These are phyloP conservation scores for Williopsis jadinii DNA, from an alignment of 1,139 yeast species.

Conservation along the genomic window DNA sequence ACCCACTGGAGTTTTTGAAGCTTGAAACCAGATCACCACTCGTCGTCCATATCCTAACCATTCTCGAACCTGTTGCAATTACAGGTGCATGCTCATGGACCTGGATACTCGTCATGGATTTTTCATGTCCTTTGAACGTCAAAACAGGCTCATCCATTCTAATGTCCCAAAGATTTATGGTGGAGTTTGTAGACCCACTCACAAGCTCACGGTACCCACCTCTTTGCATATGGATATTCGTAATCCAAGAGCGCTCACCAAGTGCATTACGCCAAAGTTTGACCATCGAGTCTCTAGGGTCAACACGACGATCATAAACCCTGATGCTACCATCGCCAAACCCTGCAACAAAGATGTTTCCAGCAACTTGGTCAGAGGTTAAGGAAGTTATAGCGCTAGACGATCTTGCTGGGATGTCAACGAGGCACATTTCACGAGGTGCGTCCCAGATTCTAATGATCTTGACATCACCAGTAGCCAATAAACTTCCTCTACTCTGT, in stretches of 20 bases:
- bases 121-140: constrained; percentile 52
- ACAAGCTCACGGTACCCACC: constrained; percentile 92
- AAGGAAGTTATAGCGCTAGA: constrained; percentile 83
- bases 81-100: constrained; percentile 96
- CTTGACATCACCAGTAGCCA: constrained; percentile 94
- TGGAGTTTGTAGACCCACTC: constrained; percentile 79
- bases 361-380: constrained; percentile 94
- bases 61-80: constrained; percentile 77
- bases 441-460: constrained; percentile 95
- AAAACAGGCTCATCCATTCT: constrained; percentile 66
- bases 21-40: constrained; percentile 65
- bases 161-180: constrained; percentile 86
- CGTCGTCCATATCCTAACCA: constrained; percentile 83
- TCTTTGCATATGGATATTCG: constrained; percentile 89
- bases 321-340: constrained; percentile 89
- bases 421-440: constrained; percentile 79
- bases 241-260: constrained; percentile 52
- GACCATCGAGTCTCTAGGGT: constrained; percentile 81
- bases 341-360: constrained; percentile 87
- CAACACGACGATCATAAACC: constrained; percentile 84
- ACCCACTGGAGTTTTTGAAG: constrained; percentile 44
- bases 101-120: constrained; percentile 60
- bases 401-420: constrained; percentile 87
- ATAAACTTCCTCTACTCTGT: constrained; percentile 83
- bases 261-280: constrained; percentile 58